Base-by-base conservation (phyloP, 2,329 filamentous ascomycete species). In the Pseudogymnoascus sp. region DNA sequence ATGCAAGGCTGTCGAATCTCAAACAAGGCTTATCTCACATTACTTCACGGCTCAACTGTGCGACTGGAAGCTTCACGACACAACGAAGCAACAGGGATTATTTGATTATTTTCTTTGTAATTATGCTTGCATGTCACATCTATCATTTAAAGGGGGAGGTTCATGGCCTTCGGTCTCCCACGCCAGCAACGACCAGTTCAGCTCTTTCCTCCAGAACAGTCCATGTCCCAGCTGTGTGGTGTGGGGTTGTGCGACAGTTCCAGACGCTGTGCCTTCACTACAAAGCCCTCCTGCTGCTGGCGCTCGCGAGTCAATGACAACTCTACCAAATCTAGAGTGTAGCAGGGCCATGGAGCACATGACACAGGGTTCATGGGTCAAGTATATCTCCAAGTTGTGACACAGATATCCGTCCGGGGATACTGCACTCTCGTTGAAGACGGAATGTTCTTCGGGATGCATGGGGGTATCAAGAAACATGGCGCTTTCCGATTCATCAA, bases 261-360 rank as follows among this genome's bases (percentile, higher is more conserved):
- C 12, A 74, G 72, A 14, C 76, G 76, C 37, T 22, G 75, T 67
- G 68, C 86, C 83, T 74, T 96, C 91, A 22, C 91, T 88, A 70
- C 88, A 89, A 77, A 97, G 81, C 46, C 91, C 93, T 60, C 93
- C 93, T 11, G 90, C 96, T 66, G 85, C 78, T 56, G 84, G 83
- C 89, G 96, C 95, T 62, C 90, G 84, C 66, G 87, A 82, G 66
- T 85, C 86, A 76, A 96, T 96, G 40, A 96, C 83, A 61, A 93
- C 89, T 61, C 89, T 87, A 50, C 90, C 88, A 82, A 99, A 96
- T 60, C 95, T 86, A 7, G 93, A 97, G 73, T 98, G 93, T 22
- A 98, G 81, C 69, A 98, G 89, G 1, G 91, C 95, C 95, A 98
- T 98, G 37, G 90, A 91, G 77, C 95, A 99, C 84, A 96, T 96